Conservation (phyloP, 2,329 filamentous ascomycete species). For the Cercospora canescens region DNA sequence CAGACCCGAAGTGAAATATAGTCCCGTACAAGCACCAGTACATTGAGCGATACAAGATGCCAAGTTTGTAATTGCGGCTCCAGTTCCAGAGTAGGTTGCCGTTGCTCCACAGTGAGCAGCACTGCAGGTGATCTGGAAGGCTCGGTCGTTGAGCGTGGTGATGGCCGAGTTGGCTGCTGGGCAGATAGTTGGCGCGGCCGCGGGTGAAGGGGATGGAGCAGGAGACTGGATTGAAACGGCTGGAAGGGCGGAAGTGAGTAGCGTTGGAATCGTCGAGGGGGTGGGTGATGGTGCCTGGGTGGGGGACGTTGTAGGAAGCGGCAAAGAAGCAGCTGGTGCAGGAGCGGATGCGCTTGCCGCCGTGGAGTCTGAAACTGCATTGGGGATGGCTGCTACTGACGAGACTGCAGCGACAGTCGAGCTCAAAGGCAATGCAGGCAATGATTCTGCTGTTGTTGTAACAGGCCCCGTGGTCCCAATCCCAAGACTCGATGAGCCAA, state of each 20-base stretch:
- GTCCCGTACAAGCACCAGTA: neutral
- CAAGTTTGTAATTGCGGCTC: slow-evolving; percentile 2
- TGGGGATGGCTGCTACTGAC: neutral
- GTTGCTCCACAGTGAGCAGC: neutral
- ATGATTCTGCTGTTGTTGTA: neutral
- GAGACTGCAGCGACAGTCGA: neutral
- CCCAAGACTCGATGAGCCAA: neutral
- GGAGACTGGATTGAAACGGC: neutral
- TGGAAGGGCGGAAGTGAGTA: neutral
- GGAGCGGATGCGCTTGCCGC: neutral
- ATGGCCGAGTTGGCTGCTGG: neutral
- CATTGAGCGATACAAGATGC: slow-evolving; percentile 3
- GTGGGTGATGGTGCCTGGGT: neutral
- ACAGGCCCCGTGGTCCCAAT: neutral
- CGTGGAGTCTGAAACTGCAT: neutral
- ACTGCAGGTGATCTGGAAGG: neutral
- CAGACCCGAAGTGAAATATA: neutral
- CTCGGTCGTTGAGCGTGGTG: neutral
- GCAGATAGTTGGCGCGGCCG: neutral
- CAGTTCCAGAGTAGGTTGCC: neutral
- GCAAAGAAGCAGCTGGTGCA: neutral
- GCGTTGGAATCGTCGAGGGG: neutral
- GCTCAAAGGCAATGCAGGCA: neutral
- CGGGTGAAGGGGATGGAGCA: neutral
- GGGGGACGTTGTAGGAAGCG: too few relatives aligned